Base-by-base conservation (phyloP, 108 stramenopile species). In the Ochromonas danica region DNA sequence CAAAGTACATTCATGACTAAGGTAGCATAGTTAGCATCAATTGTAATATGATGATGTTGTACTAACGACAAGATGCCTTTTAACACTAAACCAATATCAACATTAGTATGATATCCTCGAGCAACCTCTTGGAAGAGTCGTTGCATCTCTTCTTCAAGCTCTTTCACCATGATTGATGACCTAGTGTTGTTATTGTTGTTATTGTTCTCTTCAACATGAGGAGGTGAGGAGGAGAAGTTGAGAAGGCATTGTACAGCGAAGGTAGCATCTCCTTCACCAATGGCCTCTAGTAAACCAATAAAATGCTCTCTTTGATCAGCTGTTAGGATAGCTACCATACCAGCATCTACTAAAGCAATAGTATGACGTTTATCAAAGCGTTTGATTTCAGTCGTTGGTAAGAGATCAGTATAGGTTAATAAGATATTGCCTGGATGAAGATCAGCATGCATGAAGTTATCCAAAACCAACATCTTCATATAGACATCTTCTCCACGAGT, bases 11-110 rank as follows among this genome's bases (percentile, higher is more conserved):
- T 94, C 42, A 94, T 82, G 40, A 92, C 88, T 40, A 94, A 79
- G n/a, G 93, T 94, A 6, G 93, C 92, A 78, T 91, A 94, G 63
- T 92, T 91, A 25, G 91, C 89, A 70, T 89, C 90, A 36, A 94
- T 89, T 1, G 90, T 85, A 39, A 94, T 87, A 1, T 80, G 78
- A 80, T 92, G 87, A 35, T 88, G 61, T 35, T 89, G 83, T 27
- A 93, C 89, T 25, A 91, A 79, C 3, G 81, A 78, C 75, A 93
- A 72, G 0, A 92, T 74, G 0, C 90, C 92, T 27, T 90, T 78
- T 42, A 94, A 74, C 28, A 94, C 90, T n/a, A 85, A 71, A 0
- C 92, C 91, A 27, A 92, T 90, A 79, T 92, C 89, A 14, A 90
- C 90, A 43, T 84, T 79, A 61, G 90, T 90, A 45, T 88, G 83